Base-by-base conservation (phyloP, 176 grass and related monocot species). In the Juncus inflexus region DNA sequence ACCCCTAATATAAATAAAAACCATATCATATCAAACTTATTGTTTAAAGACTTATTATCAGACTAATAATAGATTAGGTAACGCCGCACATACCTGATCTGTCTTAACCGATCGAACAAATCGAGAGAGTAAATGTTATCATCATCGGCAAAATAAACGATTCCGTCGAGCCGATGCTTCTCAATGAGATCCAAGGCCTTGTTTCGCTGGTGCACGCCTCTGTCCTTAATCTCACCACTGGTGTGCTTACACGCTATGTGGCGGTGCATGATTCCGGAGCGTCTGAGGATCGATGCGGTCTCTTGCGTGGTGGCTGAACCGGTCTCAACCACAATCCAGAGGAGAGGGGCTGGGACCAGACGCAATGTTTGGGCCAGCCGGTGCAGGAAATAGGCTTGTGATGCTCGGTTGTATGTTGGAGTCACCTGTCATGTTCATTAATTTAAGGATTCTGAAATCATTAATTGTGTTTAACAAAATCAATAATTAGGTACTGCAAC, bases 111-210 rank as follows among this genome's bases (percentile, higher is more conserved):
- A 8, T 90, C 55, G 63, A 99, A 99, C 77, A 99, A 90, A 0
- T 80, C 61, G 2, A 99, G 80, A 0, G 95, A 92, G 83, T 99
- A 99, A 61, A 99, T 77, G 40, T 87, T 90, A 58, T 94, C 95
- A 67, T 99, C 95, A 35, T 99, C 86, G 6, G 95, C 95, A 50
- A 99, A 94, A 77, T 94, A 99, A 13, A 99, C 80, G 61, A 99
- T 80, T 64, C 80, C 95, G 43, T 99, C 75, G 52, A 99, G 77
- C 2, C 86, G 78, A 62, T 99, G 95, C 71, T 79, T 77, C 73
- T 99, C 87, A 12, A 99, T 76, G 73, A 86, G 68, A 70, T 84
- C 85, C 28, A 99, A 90, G 8, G 78, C 95, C 2, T 81, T 86
- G 40, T 99, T 99, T 40, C 90, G 77, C 83, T 99, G 95, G 71